These are phyloP conservation scores for Hortaea werneckii DNA, from an alignment of 2,329 filamentous ascomycete genomes.

Conservation along the genomic window DNA sequence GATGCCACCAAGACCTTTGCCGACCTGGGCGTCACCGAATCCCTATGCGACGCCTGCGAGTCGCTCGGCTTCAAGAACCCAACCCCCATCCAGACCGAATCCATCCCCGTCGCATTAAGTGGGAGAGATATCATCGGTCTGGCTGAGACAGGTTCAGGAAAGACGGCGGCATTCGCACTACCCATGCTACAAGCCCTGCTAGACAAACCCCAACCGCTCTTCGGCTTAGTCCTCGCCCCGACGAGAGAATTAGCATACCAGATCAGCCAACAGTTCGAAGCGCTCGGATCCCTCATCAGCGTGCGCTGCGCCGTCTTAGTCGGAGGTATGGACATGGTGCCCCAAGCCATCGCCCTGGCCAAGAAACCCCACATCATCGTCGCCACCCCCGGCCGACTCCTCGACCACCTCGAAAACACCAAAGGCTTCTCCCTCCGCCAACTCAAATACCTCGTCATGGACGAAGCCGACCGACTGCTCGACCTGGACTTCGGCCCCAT, in stretches of 20 bases:
- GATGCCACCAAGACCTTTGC: conserved; percentile 50
- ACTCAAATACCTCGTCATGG: conserved; percentile 85
- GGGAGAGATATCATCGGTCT: conserved; percentile 84
- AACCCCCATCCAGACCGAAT: conserved; percentile 78
- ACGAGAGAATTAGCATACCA: conserved; percentile 90
- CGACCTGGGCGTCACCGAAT: conserved; percentile 70
- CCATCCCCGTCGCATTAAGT: conserved; percentile 71
- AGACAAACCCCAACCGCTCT: conserved; percentile 75
- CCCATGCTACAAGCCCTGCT: conserved; percentile 87
- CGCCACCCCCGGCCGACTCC: conserved; percentile 76
- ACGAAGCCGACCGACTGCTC: conserved; percentile 83
- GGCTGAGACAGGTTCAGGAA: conserved; percentile 90
- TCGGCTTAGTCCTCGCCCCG: conserved; percentile 82
- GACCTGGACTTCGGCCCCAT: conserved; percentile 92
- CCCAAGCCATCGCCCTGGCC: conserved; percentile 80
- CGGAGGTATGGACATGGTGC: conserved; percentile 91
- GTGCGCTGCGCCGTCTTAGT: conserved; percentile 72
- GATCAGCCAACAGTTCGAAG: conserved; percentile 79
- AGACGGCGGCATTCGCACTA: conserved; percentile 88
- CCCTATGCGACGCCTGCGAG: conserved; percentile 79
- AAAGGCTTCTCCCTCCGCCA: conserved; percentile 81
- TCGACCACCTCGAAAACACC: conserved; percentile 93
- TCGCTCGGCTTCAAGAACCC: conserved; percentile 72
- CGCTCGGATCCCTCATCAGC: conserved; percentile 76
- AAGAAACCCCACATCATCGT: conserved; percentile 94